A percentile compares a stretch with the other conserved stretches of the same genome.
phyloP scores from a whole-genome alignment of 2,329 filamentous ascomycete genomes.

The Domatiomyces catenatus region DNA sequence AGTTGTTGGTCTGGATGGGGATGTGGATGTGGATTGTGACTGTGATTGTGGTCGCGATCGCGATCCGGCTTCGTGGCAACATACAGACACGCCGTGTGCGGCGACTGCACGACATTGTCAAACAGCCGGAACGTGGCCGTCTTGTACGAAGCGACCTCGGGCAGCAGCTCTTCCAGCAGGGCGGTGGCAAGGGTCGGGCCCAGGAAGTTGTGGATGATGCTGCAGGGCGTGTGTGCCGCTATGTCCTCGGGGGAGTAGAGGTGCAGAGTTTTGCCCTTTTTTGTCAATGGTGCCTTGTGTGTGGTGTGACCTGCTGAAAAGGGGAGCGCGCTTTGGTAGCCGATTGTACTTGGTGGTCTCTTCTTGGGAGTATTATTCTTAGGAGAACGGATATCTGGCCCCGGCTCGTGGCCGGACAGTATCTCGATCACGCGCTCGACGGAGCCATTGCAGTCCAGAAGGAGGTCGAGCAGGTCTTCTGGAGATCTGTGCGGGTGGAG shows the following conservation, averaged over 20 bases:
- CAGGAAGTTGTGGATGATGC: slow-evolving; percentile 83
- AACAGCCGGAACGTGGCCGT: slow-evolving; percentile 70
- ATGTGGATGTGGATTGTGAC: too few relatives aligned
- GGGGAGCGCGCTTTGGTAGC: slow-evolving; percentile 49
- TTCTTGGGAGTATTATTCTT: slow-evolving; percentile 21
- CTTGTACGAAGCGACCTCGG: slow-evolving; percentile 56
- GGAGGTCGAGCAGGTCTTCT: slow-evolving; percentile 57
- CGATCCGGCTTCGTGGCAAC: slow-evolving; percentile 60
- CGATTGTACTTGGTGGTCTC: slow-evolving; percentile 26
- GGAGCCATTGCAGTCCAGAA: slow-evolving; percentile 63
- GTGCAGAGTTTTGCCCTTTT: slow-evolving; percentile 68
- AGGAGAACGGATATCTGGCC: slow-evolving; percentile 8
- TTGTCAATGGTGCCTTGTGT: slow-evolving; percentile 38
- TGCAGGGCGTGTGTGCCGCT: slow-evolving; percentile 71
- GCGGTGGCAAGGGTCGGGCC: slow-evolving; percentile 54
- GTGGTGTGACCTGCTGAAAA: slow-evolving; percentile 24
- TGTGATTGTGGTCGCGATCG: slow-evolving; percentile 21
- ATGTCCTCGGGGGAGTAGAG: slow-evolving; percentile 71
- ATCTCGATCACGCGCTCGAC: slow-evolving; percentile 49
- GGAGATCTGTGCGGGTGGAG: slow-evolving; percentile 51
- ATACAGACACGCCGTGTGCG: slow-evolving; percentile 72
- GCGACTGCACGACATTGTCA: slow-evolving; percentile 69
- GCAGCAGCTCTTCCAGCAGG: slow-evolving; percentile 59
- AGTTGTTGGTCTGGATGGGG: too few relatives aligned
- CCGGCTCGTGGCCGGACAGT: slow-evolving; percentile 27